A percentile compares a stretch with the other conserved stretches of the same genome.
Evolutionary conservation across 441 rosid genomes (phyloP).

Genomic region (Corymbia calophylla): DNA sequence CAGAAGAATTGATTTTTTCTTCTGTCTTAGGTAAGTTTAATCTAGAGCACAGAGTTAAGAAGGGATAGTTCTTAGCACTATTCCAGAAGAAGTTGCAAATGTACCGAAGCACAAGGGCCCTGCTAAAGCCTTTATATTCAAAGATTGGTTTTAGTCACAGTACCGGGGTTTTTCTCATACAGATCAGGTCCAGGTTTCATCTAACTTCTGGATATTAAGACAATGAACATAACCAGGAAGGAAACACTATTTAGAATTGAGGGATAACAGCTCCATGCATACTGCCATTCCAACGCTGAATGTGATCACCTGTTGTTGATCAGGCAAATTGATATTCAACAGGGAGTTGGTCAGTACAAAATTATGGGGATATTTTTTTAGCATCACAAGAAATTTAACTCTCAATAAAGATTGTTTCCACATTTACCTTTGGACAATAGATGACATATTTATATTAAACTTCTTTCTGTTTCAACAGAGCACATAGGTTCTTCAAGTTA

Average conservation of each 20-base stretch:
- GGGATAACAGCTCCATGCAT: neutral
- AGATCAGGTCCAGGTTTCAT: neutral
- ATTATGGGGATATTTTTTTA: neutral
- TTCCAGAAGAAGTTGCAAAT: neutral
- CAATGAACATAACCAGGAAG: neutral
- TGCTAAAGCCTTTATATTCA: neutral
- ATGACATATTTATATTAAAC: neutral
- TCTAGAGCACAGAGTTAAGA: neutral
- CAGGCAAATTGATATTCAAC: neutral
- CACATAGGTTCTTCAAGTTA: neutral
- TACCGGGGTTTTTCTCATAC: neutral
- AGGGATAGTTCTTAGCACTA: neutral
- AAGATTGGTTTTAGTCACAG: neutral
- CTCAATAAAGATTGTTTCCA: neutral
- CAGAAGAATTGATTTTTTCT: neutral
- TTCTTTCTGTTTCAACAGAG: neutral
- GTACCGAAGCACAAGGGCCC: neutral
- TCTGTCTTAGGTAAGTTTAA: neutral
- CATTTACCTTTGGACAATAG: neutral
- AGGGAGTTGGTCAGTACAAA: neutral
- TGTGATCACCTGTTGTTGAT: neutral
- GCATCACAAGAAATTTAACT: neutral
- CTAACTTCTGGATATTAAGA: neutral
- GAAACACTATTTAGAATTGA: neutral
- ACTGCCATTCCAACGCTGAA: neutral